Evolutionary conservation across 441 rosid genomes (phyloP).

Genomic region (Syzygium malaccense): DNA sequence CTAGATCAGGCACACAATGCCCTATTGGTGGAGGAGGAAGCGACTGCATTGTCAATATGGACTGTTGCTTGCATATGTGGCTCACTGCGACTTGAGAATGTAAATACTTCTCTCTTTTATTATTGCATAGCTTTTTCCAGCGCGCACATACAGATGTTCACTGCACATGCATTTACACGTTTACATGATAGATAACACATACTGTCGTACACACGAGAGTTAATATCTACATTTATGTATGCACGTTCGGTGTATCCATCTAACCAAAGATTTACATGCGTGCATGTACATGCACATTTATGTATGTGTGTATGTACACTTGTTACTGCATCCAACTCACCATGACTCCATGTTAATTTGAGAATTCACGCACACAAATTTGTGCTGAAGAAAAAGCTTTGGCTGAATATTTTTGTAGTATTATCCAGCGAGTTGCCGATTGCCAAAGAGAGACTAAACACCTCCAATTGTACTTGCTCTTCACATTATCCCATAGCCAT

Average conservation of each 20-base stretch:
- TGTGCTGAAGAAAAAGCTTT: neutral
- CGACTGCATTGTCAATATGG: conserved; percentile 82
- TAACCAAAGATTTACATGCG: neutral
- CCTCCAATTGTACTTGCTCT: neutral
- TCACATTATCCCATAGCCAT: neutral
- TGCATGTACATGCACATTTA: neutral
- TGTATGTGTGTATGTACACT: neutral
- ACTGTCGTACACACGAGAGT: neutral
- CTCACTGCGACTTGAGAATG: conserved; percentile 86
- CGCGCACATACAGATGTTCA: neutral
- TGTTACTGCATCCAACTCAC: neutral
- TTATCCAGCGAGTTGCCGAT: neutral
- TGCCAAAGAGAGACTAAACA: neutral
- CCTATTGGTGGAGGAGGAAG: conserved; percentile 85
- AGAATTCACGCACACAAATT: neutral
- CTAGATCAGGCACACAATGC: conserved; percentile 62
- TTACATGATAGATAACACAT: neutral
- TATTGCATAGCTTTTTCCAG: neutral
- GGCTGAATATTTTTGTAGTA: neutral
- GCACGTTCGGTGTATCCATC: neutral
- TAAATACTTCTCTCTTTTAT: conserved; percentile 5
- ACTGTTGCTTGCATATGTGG: conserved; percentile 91
- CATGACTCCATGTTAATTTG: neutral
- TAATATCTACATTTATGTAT: neutral
- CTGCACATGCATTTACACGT: neutral